Conservation (phyloP, 495 filamentous ascomycete species). For the Penicillium chermesinum region DNA sequence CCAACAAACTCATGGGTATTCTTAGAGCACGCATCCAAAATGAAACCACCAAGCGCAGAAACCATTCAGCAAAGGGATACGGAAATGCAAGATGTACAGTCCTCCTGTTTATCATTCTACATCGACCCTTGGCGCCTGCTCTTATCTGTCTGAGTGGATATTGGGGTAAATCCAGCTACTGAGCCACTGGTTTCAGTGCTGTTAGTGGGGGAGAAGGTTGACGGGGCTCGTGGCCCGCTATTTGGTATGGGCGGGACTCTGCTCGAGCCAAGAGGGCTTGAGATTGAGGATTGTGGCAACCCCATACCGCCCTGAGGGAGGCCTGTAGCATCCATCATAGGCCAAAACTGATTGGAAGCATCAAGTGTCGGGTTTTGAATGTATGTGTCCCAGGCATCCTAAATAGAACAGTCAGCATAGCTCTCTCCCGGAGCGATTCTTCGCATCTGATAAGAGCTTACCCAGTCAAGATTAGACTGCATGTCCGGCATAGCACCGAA, state of each 20-base stretch:
- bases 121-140: no score
- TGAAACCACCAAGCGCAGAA: no score
- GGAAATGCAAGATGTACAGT: no score
- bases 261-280: constrained; percentile 11
- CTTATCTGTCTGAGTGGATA: neutral
- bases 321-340: constrained; percentile 34
- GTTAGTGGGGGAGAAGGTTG: constrained; percentile 16
- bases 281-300: constrained; percentile 12
- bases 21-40: no score
- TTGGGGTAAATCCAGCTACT: constrained; percentile 15
- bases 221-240: constrained; percentile 8
- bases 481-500: constrained; percentile 58
- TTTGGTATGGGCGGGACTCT: constrained; percentile 9
- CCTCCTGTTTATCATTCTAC: no score
- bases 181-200: constrained; percentile 14
- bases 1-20: neutral
- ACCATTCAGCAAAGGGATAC: no score
- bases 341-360: constrained; percentile 43
- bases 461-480: constrained; percentile 73
- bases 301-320: constrained; percentile 16
- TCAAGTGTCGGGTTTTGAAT: constrained; percentile 49
- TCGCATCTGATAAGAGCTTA: constrained; percentile 35
- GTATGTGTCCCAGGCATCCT: constrained; percentile 56
- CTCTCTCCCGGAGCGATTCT: neutral
- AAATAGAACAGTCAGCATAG: constrained; percentile 1